phyloP scores from a whole-genome alignment of 2,329 filamentous ascomycete genomes.

The Aspergillus uvarum region DNA sequence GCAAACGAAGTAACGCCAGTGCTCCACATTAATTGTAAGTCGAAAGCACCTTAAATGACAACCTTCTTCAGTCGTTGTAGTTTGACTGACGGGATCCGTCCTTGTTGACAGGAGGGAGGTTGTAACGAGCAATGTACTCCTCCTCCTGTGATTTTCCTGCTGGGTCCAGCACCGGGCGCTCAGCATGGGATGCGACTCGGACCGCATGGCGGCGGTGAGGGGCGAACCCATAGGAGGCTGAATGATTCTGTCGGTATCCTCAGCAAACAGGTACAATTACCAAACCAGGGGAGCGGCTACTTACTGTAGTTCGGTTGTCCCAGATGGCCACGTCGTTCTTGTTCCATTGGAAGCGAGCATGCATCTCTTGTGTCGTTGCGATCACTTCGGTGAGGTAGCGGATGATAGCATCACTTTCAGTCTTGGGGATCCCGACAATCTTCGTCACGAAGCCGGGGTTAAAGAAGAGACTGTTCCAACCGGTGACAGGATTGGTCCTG shows the following conservation, averaged over 20 bases:
- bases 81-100: constrained; percentile 57
- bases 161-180: constrained; percentile 47
- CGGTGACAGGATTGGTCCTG: constrained; percentile 61
- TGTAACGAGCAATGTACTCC: constrained; percentile 49
- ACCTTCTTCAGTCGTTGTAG: constrained; percentile 52
- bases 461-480: constrained; percentile 62
- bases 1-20: background rate
- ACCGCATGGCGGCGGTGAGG: constrained; percentile 58
- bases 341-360: constrained; percentile 66
- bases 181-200: constrained; percentile 49
- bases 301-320: constrained; percentile 62
- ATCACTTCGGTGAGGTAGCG: constrained; percentile 56
- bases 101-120: constrained; percentile 54
- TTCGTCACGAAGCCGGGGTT: constrained; percentile 59
- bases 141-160: constrained; percentile 55
- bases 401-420: constrained; percentile 55
- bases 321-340: constrained; percentile 66
- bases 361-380: constrained; percentile 63
- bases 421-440: constrained; percentile 59
- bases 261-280: background rate
- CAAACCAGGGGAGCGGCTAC: constrained; percentile 13
- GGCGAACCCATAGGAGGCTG: constrained; percentile 57
- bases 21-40: background rate
- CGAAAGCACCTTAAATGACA: background rate
- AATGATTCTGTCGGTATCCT: constrained; percentile 47